Percentiles rank a stretch among this genome's conserved stretches.
Evolutionary conservation across 148 eudicot genomes (phyloP).

Genomic region (Mesembryanthemum crystallinum): DNA sequence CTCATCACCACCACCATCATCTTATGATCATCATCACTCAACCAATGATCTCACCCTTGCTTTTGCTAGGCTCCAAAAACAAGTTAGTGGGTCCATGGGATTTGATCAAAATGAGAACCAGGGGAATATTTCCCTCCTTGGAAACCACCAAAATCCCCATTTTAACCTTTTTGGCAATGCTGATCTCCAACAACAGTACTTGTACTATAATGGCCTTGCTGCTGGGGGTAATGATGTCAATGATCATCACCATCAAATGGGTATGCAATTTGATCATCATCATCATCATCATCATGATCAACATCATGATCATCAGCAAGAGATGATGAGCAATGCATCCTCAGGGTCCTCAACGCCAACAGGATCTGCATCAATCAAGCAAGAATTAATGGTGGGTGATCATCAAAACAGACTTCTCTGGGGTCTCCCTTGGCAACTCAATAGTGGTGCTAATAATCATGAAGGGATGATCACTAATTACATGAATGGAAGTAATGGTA

Average conservation of each 20-base stretch:
- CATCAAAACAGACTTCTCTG: slow-evolving; percentile 34
- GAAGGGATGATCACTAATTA: slow-evolving; percentile 4
- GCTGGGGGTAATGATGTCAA: slow-evolving; percentile 10
- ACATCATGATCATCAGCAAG: slow-evolving; percentile 17
- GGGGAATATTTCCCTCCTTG: slow-evolving; percentile 17
- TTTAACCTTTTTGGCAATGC: slow-evolving; percentile 31
- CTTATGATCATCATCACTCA: slow-evolving; percentile 25
- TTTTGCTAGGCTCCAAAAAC: slow-evolving; percentile 16
- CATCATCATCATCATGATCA: slow-evolving; percentile 19
- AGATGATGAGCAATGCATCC: slow-evolving; percentile 27
- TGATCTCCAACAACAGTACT: slow-evolving; percentile 13
- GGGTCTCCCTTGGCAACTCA: slow-evolving; percentile 67
- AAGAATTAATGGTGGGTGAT: slow-evolving; percentile 37
- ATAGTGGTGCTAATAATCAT: slow-evolving; percentile 9
- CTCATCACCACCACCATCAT: slow-evolving; percentile 31
- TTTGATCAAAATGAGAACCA: slow-evolving; percentile 19
- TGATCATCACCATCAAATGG: slow-evolving; percentile 20
- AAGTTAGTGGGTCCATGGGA: slow-evolving; percentile 12
- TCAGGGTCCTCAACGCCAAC: slow-evolving; percentile 23
- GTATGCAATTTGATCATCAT: slow-evolving; percentile 32
- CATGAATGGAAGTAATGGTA: slow-evolving; percentile 16
- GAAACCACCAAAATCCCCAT: slow-evolving; percentile 9
- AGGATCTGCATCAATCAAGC: slow-evolving; percentile 35
- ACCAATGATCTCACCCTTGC: slow-evolving; percentile 50
- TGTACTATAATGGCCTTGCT: slow-evolving; percentile 43